Evolutionary conservation across 2,329 filamentous ascomycete species (phyloP).

Genomic region (Fusarium austroafricanum): DNA sequence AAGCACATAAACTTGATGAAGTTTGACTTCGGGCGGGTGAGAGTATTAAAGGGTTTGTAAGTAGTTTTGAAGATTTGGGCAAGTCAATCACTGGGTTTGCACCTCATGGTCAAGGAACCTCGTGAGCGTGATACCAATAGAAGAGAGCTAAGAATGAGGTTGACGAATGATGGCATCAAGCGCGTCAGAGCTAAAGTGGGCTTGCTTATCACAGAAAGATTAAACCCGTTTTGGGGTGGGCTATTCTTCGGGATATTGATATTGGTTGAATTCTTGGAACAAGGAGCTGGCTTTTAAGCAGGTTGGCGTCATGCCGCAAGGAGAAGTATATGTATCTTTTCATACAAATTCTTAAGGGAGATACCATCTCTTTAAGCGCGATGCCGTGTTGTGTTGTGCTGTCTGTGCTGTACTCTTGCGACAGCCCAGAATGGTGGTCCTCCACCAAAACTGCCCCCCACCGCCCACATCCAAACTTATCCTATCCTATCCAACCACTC

Average conservation of each 20-base stretch:
- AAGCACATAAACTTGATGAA: neutral
- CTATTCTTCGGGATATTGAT: conserved; percentile 37
- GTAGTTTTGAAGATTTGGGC: neutral
- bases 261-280: conserved; percentile 23
- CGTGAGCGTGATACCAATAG: conserved; percentile 5
- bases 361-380: conserved; percentile 22
- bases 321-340: conserved; percentile 20
- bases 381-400: conserved; percentile 2
- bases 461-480: conserved; percentile 41
- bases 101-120: conserved; percentile 6
- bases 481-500: conserved; percentile 19
- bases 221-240: conserved; percentile 23
- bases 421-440: conserved; percentile 6
- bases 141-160: conserved; percentile 23
- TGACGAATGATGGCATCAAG: conserved; percentile 33
- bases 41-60: neutral
- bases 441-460: conserved; percentile 43
- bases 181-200: conserved; percentile 22
- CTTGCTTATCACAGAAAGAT: conserved; percentile 24
- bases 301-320: conserved; percentile 38
- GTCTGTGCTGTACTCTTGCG: conserved; percentile 9
- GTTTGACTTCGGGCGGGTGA: neutral
- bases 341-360: conserved; percentile 7
- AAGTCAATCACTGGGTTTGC: neutral
- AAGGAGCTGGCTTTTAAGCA: conserved; percentile 8